Evolutionary conservation across 352 stramenopile genomes (phyloP).

Genomic region (Phytophthora citrophthora): DNA sequence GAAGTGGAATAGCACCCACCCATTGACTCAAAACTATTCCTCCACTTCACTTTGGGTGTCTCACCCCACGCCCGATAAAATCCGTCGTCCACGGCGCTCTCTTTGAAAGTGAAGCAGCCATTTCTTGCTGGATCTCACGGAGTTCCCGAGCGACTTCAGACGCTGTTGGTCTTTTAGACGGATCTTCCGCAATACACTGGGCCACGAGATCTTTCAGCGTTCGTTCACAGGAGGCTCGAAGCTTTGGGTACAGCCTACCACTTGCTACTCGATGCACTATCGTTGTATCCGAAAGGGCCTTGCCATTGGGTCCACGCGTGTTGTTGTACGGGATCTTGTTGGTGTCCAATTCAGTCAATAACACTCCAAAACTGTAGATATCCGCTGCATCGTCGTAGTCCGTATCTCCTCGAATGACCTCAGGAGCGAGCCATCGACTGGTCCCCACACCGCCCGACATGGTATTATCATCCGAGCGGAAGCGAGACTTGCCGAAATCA

Average conservation of each 20-base stretch:
- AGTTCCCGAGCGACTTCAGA: slow-evolving; percentile 15
- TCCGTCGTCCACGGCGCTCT: slow-evolving; percentile 1
- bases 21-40: too few species aligned
- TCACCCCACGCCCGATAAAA: slow-evolving; percentile 3
- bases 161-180: slow-evolving; percentile 6
- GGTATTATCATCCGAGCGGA: slow-evolving; percentile 26
- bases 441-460: slow-evolving; percentile 57
- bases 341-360: slow-evolving; percentile 50
- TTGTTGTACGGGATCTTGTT: slow-evolving; percentile 48
- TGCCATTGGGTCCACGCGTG: slow-evolving; percentile 30
- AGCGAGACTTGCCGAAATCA: slow-evolving; percentile 32
- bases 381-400: slow-evolving; percentile 53
- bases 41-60: neutral
- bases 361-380: slow-evolving; percentile 58
- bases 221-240: slow-evolving; percentile 4
- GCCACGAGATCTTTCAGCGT: slow-evolving; percentile 12
- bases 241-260: slow-evolving; percentile 29
- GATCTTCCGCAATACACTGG: slow-evolving; percentile 8
- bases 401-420: slow-evolving; percentile 51
- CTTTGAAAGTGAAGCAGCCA: slow-evolving; percentile 5
- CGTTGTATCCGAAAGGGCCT: slow-evolving; percentile 49
- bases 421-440: slow-evolving; percentile 56
- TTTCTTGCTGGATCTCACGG: slow-evolving; percentile 19
- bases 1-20: too few species aligned
- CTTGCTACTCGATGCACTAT: slow-evolving; percentile 53